phyloP scores from a whole-genome alignment of 768 basidiomycete genomes.

The Porphyrellus cyaneotinctus region DNA sequence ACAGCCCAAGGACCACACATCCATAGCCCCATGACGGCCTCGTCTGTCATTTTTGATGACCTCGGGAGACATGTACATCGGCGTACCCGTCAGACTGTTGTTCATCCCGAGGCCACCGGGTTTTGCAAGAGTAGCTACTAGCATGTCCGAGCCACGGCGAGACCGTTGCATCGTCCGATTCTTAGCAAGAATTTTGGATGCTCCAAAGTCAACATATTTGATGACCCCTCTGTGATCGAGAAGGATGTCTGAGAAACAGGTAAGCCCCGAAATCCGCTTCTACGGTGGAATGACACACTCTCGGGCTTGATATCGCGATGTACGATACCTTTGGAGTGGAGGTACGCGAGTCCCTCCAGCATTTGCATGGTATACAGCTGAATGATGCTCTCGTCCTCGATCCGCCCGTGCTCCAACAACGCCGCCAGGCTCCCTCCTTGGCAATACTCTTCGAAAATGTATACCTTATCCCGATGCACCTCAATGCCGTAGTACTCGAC shows the following conservation, averaged over 20 bases:
- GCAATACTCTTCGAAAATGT: slow-evolving; percentile 98
- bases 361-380: slow-evolving; percentile 97
- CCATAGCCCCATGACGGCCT: slow-evolving; percentile 92
- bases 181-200: slow-evolving; percentile 92
- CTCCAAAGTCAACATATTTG: slow-evolving; percentile 97
- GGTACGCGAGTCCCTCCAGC: slow-evolving; percentile 88
- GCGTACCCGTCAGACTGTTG: slow-evolving; percentile 92
- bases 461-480: slow-evolving; percentile 97
- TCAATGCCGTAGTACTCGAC: slow-evolving; percentile 99
- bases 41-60: slow-evolving; percentile 91
- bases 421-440: slow-evolving; percentile 91
- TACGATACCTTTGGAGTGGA: slow-evolving; percentile 88
- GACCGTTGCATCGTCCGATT: slow-evolving; percentile 77
- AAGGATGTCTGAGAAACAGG: slow-evolving; percentile 71
- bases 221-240: slow-evolving; percentile 87
- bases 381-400: slow-evolving; percentile 95
- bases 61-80: slow-evolving; percentile 99
- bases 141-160: slow-evolving; percentile 50
- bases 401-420: slow-evolving; percentile 85
- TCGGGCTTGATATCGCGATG: slow-evolving; percentile 99
- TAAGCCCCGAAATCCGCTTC: slow-evolving; percentile 6
- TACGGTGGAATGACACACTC: slow-evolving; percentile 54
- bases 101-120: slow-evolving; percentile 52
- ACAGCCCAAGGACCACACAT: slow-evolving; percentile 97
- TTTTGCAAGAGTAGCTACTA: slow-evolving; percentile 23